Base-by-base conservation (phyloP, 306 rosid genomes). In the Quillaja saponaria region DNA sequence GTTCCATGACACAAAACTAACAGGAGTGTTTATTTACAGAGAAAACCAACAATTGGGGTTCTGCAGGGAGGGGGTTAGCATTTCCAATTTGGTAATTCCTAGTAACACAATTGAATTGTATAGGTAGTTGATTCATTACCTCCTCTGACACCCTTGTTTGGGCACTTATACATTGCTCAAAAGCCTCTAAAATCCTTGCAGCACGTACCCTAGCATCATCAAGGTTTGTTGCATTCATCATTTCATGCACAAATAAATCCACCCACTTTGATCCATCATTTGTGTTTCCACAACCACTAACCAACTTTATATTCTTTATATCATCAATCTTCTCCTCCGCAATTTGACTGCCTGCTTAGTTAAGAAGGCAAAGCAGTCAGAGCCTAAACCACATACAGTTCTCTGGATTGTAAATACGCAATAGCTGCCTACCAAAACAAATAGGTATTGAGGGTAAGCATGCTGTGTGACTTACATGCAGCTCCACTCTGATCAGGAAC, bases 171-270 rank as follows among this genome's bases (percentile, higher is more conserved):
- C 63, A 61, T 28, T 56, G 71, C 49, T 77, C 78, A 49, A 77
- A 72, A 66, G 71, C 71, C 71, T 66, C 75, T 31, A 77, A 64
- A 35, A 71, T 50, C 69, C 74, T 71, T 10, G 75, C 71, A 42
- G 82, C 78, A 8, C 75, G 78, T 47, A 48, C 58, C 15, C 71
- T 71, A 34, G 75, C 67, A 49, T 71, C 82, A 33, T 67, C 71
- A 16, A 77, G 14, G 33, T 72, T 55, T 25, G 52, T 16, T 4
- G 82, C 71, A 14, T 54, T 72, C 31, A 55, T 55, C 82, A 77
- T 77, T 51, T 77, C 82, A 7, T 61, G 52, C 35, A 77, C 82
- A 60, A 77, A 77, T 69, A 67, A 48, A 53, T 77, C 78, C 38
- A 77, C 82, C 81, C 81, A 77, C 35, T 71, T 61, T 1, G 69